Base-by-base conservation (phyloP, 768 basidiomycete species). In the Serendipita vermifera region DNA sequence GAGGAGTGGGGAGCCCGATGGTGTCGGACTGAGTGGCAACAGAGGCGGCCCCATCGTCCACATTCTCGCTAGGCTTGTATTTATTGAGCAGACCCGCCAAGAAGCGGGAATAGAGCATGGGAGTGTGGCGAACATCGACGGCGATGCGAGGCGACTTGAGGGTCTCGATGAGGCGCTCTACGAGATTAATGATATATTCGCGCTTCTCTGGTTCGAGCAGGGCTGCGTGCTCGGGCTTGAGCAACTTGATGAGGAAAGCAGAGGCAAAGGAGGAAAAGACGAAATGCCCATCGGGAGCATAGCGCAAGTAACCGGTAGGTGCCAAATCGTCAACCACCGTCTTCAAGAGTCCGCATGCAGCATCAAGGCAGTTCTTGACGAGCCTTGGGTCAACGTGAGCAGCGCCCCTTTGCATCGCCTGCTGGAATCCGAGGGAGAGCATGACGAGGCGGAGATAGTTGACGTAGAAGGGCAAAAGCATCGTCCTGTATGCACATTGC, bases 361-460 rank as follows among this genome's bases (percentile, higher is more conserved):
- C 72, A 20, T 82, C 77, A 63, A 85, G 71, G 62, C 85, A 87
- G 84, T 85, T 57, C 13, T 83, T 54, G 27, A 82, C 86, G 74
- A 80, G 83, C 56, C 72, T 76, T 59, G 87, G 80, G 65, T 87
- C 84, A 1, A 74, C 75, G 1, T 73, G 67, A 59, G 79, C 73
- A 27, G 85, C 75, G 1, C 85, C 83, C 5, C 82, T 77, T 60
- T 82, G 77, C 66, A 79, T 87, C 1, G 85, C 85, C 61, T 87
- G 82, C 60, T 89, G 86, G 69, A 88, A 88, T 3, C 84, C 86
- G 62, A 89, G 88, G 0, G 87, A 88, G 63, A 78, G 87, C 84
- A 88, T 86, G 48, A 89, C 87, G 9, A 89, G 77, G 14, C 87
- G 75, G 33, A 84, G 84, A 62, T 88, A 89, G 27, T 72, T 78